phyloP scores from a whole-genome alignment of 2,329 filamentous ascomycete species.

The Neofusicoccum cordaticola region DNA sequence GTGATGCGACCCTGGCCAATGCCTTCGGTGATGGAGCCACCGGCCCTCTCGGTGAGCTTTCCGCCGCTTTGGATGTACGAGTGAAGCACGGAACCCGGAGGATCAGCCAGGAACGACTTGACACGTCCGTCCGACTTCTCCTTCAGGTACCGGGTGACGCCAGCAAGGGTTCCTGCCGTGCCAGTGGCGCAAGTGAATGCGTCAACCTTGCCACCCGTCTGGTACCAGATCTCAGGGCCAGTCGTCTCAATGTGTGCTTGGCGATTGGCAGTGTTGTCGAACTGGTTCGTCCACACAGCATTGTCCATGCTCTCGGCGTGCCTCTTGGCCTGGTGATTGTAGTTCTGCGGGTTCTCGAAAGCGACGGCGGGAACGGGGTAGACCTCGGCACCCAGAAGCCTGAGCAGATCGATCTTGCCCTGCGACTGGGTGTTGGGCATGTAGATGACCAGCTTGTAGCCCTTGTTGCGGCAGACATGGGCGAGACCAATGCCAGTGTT shows the following conservation, averaged over 20 bases:
- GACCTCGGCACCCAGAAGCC: slow-evolving; percentile 89
- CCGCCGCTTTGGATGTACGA: slow-evolving; percentile 86
- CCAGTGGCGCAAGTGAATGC: slow-evolving; percentile 95
- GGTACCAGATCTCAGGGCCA: slow-evolving; percentile 93
- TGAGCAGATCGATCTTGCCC: slow-evolving; percentile 91
- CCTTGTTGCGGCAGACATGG: slow-evolving; percentile 88
- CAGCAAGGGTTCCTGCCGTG: slow-evolving; percentile 87
- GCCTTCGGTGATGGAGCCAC: slow-evolving; percentile 92
- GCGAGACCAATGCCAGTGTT: slow-evolving; percentile 98
- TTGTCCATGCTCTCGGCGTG: slow-evolving; percentile 85
- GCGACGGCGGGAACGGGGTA: slow-evolving; percentile 93
- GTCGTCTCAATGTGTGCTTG: slow-evolving; percentile 95
- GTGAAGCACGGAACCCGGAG: slow-evolving; percentile 88
- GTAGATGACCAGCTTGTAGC: slow-evolving; percentile 96
- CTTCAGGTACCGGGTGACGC: slow-evolving; percentile 85
- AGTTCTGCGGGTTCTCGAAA: slow-evolving; percentile 93
- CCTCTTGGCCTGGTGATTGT: slow-evolving; percentile 91
- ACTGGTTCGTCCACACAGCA: slow-evolving; percentile 98
- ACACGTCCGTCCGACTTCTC: slow-evolving; percentile 73
- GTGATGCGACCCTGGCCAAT: slow-evolving; percentile 96
- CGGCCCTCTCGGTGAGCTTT: slow-evolving; percentile 73
- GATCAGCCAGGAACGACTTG: slow-evolving; percentile 87
- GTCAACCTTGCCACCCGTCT: slow-evolving; percentile 81
- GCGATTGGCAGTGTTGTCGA: slow-evolving; percentile 93
- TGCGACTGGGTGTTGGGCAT: slow-evolving; percentile 99